Base-by-base conservation (phyloP, 169 alveolate species). In the Plasmodium yoelii region DNA sequence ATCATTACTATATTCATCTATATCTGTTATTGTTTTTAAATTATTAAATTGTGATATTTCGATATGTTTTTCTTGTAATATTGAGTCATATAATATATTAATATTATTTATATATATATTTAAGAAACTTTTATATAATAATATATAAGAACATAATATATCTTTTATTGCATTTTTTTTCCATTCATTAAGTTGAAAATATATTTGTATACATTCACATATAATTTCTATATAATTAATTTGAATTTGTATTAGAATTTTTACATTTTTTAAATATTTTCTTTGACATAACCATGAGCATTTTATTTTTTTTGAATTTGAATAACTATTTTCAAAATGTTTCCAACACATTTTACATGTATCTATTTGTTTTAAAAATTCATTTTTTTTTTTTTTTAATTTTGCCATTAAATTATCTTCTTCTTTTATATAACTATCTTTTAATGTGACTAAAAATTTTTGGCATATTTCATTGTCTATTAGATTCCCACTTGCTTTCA, bases 201-300 rank as follows among this genome's bases (percentile, higher is more conserved):
- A 86, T n/a, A 44, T 49, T 86, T 86, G 69, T 8, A 86, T 74
- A 63, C 75, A 15, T 34, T 51, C 7, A 19, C 60, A 47, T 18
- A 86, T 59, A 19, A 70, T 86, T 5, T 86, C 91, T 70, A 86
- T 46, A 39, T 86, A 86, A 59, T 86, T 87, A 69, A 59, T 59
- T 86, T 86, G 91, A 60, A 86, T 71, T 69, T 56, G 46, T 86
- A 86, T 39, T 47, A 86, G 70, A 39, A 70, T 67, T 56, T 86
- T 86, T 18, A 86, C 91, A 70, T 61, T 86, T 46, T 68, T 86
- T 57, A 86, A 44, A 49, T 86, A 86, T 59, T 86, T 86, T 63
- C 87, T 69, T 70, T 86, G 91, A 59, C 91, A 86, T 60, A 86
- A 69, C 91, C 91, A 86, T 4, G 91, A 86, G 22, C 91, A 86